phyloP scores from a whole-genome alignment of 805 yeast genomes.

The Candida dajiaensis region DNA sequence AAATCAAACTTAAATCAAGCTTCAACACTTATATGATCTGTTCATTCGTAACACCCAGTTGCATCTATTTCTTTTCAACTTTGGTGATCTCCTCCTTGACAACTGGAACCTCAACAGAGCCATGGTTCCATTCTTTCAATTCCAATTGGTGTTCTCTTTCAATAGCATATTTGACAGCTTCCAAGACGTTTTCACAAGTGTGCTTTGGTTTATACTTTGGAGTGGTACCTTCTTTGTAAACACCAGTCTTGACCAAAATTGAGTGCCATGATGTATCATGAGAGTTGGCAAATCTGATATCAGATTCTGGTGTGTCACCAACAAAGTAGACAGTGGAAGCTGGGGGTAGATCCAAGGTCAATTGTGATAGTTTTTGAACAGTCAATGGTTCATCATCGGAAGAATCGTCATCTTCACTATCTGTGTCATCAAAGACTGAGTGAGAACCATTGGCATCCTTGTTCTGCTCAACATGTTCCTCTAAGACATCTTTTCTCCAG shows the following conservation, averaged over 20 bases:
- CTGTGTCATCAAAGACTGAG: conserved; percentile 15
- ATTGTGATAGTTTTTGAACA: conserved; percentile 37
- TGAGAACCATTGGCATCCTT: conserved; percentile 27
- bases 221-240: conserved; percentile 70
- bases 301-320: conserved; percentile 88
- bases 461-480: conserved; percentile 59
- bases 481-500: conserved; percentile 77
- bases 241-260: conserved; percentile 82
- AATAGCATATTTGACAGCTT: conserved; percentile 77
- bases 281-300: conserved; percentile 80
- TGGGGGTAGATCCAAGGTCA: conserved; percentile 60
- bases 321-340: conserved; percentile 84
- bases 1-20: not conserved
- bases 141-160: conserved; percentile 75
- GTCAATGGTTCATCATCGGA: conserved; percentile 38
- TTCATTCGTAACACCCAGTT: not conserved
- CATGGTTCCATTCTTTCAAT: conserved; percentile 67
- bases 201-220: conserved; percentile 80
- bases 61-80: not conserved
- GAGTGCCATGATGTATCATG: conserved; percentile 84
- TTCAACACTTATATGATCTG: not conserved
- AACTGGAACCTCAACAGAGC: conserved; percentile 46
- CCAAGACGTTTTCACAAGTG: conserved; percentile 66
- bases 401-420: conserved; percentile 22
- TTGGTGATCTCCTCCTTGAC: conserved; percentile 35